phyloP scores from a whole-genome alignment of 2,329 filamentous ascomycete genomes.

The Talaromyces sp. region DNA sequence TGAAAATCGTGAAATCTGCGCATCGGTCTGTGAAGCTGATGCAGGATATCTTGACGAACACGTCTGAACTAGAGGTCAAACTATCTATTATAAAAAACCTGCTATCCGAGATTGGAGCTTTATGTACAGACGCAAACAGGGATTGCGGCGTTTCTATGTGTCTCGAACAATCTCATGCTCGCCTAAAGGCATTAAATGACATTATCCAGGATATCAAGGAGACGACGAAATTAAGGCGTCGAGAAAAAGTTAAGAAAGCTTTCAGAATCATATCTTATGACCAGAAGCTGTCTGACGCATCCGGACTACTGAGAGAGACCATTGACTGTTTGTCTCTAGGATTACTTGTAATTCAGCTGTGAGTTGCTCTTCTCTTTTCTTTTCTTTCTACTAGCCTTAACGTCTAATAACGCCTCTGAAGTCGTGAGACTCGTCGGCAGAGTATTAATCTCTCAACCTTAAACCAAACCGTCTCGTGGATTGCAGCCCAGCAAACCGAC shows the following conservation, averaged over 20 bases:
- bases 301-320: not conserved
- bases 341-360: not conserved
- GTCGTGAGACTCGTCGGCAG: not conserved
- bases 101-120: not conserved
- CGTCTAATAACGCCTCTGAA: not conserved
- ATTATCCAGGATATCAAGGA: not conserved
- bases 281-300: not conserved
- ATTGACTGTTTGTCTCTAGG: not conserved
- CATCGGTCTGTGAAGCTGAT: slow-evolving; percentile 1
- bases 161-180: not conserved
- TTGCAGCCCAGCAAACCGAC: no score
- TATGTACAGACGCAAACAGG: not conserved
- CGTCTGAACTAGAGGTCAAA: not conserved
- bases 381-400: not conserved
- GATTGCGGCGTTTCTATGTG: not conserved
- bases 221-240: not conserved
- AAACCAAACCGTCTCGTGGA: no score
- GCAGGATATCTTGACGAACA: not conserved
- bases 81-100: not conserved
- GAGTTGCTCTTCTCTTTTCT: not conserved
- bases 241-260: not conserved
- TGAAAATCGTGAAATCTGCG: not conserved
- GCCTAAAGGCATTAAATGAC: not conserved
- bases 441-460: not conserved
- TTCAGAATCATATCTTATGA: not conserved